Conservation (phyloP, 2,329 filamentous ascomycete species). For the Pseudocercospora eumusae region DNA sequence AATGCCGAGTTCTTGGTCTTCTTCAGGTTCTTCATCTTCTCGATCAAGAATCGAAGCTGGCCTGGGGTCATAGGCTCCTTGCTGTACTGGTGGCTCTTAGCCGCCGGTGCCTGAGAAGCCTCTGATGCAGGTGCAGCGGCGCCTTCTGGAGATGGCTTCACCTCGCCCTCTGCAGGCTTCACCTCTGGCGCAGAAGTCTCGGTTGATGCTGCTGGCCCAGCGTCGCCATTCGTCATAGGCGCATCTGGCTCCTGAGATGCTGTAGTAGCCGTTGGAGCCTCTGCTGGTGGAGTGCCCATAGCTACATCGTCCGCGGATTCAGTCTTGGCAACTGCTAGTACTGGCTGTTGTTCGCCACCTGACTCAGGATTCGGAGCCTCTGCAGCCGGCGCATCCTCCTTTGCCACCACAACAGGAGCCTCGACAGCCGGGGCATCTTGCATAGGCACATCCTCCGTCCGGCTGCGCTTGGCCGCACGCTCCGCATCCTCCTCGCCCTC, state of each 20-base stretch:
- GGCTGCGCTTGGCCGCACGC: constrained; percentile 77
- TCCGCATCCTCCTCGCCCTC: constrained; percentile 50
- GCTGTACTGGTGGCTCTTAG: constrained; percentile 36
- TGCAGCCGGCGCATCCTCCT: constrained; percentile 1
- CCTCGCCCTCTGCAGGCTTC: constrained; percentile 17
- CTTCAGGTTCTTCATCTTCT: constrained; percentile 72
- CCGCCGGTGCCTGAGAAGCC: constrained; percentile 11
- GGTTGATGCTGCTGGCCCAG: background rate
- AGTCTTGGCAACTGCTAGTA: background rate
- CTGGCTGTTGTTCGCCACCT: background rate
- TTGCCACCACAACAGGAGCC: background rate
- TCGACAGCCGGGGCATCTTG: constrained; percentile 15
- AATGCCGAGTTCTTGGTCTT: constrained; percentile 78
- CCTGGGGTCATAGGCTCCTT: constrained; percentile 57
- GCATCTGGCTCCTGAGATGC: background rate
- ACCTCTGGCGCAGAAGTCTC: constrained; percentile 4
- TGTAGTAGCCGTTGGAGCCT: background rate
- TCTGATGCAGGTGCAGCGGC: constrained; percentile 18
- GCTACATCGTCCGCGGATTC: constrained; percentile 10
- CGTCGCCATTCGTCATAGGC: constrained; percentile 6
- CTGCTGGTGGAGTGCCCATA: constrained; percentile 4
- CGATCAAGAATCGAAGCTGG: constrained; percentile 64
- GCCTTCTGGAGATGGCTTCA: constrained; percentile 8
- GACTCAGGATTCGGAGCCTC: background rate
- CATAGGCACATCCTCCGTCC: constrained; percentile 56